These are phyloP conservation scores for Elasticomyces elasticus DNA, from an alignment of 495 filamentous ascomycete genomes.

Conservation along the genomic window DNA sequence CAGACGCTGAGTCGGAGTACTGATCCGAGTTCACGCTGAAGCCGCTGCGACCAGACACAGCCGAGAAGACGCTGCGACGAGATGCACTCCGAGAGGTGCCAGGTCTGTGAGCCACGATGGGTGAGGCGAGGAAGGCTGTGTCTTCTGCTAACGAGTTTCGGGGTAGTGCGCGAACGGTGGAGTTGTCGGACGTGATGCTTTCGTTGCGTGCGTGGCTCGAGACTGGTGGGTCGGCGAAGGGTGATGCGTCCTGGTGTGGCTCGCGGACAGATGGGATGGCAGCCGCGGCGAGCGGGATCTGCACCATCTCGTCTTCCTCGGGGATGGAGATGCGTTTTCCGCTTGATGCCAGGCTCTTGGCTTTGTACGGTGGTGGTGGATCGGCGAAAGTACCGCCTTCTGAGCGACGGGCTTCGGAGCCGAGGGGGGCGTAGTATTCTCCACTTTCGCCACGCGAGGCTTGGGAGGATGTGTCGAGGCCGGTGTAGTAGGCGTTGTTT, in stretches of 20 bases:
- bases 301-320: not conserved
- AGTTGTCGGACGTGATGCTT: not conserved
- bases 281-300: not conserved
- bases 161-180: not conserved
- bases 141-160: not conserved
- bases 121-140: not conserved
- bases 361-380: constrained; percentile 1
- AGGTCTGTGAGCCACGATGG: not conserved
- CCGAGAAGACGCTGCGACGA: not conserved
- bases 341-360: not conserved
- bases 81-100: not conserved
- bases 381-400: not conserved
- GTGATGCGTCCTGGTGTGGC: not conserved
- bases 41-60: no score
- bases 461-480: constrained; percentile 8
- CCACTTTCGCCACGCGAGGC: not conserved
- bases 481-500: constrained; percentile 5
- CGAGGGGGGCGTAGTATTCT: not conserved
- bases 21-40: not conserved
- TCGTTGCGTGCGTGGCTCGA: not conserved
- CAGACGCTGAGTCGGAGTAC: constrained; percentile 5
- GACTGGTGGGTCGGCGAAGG: not conserved
- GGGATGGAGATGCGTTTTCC: not conserved
- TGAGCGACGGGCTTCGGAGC: not conserved
- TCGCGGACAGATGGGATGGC: not conserved